A percentile compares a stretch with the other conserved stretches of the same genome.
Conservation (phyloP, 257 asterid species). For the Dorcoceras hygrometricum region DNA sequence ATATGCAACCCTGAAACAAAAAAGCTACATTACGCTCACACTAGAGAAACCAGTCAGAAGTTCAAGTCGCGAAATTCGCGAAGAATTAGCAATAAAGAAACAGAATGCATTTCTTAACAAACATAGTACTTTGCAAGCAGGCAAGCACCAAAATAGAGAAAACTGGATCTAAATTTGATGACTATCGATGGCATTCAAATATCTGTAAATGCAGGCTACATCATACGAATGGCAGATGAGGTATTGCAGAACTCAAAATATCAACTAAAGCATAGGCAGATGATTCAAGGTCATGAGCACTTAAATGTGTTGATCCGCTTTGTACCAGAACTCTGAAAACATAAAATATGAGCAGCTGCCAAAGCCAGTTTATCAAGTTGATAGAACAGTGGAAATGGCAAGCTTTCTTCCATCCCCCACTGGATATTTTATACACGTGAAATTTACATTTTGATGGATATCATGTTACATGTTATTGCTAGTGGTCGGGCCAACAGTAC, state of each 20-base stretch:
- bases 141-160: background rate
- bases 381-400: background rate
- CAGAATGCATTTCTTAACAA: constrained; percentile 1
- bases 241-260: background rate
- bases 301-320: background rate
- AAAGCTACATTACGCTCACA: background rate
- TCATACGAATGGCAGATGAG: background rate
- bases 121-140: background rate
- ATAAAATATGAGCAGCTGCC: background rate
- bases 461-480: background rate
- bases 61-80: background rate
- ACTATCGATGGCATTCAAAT: background rate
- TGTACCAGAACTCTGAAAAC: background rate
- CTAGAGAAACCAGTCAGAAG: constrained; percentile 12
- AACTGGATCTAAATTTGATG: background rate
- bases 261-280: constrained; percentile 1
- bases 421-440: background rate
- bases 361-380: constrained; percentile 2
- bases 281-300: background rate
- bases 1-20: constrained; percentile 62
- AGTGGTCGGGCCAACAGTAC: background rate
- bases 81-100: background rate
- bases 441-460: background rate
- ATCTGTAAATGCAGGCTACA: background rate
- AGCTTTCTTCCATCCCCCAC: background rate